phyloP scores from a whole-genome alignment of 208 protist genomes.

The Borovskyia barvae region DNA sequence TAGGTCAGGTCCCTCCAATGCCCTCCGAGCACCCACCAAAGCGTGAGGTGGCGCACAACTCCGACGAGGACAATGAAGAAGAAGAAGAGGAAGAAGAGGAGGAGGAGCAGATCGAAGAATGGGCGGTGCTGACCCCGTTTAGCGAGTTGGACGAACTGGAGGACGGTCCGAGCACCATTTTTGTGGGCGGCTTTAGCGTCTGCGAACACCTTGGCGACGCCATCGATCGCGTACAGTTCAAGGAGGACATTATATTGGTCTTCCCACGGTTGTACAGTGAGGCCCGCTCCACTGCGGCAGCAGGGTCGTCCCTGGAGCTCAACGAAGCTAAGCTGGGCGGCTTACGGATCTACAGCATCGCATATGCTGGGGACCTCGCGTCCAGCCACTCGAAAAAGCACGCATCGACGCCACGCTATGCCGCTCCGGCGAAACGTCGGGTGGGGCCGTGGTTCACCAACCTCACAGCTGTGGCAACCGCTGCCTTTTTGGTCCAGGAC shows the following conservation, averaged over 20 bases:
- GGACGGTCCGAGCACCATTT: conserved; percentile 77
- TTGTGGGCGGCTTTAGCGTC: conserved; percentile 76
- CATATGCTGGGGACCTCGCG: conserved; percentile 39
- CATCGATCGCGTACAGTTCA: conserved; percentile 44
- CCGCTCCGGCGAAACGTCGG: conserved; percentile 14
- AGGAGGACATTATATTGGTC: conserved; percentile 68
- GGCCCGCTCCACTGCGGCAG: neutral
- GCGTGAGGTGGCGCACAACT: conserved; percentile 25
- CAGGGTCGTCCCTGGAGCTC: conserved; percentile 36
- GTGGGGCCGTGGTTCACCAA: conserved; percentile 75
- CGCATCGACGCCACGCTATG: conserved; percentile 18
- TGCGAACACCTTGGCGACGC: conserved; percentile 48
- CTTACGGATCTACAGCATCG: conserved; percentile 56
- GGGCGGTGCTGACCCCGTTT: conserved; percentile 55
- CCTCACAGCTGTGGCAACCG: conserved; percentile 32
- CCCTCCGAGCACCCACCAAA: conserved; percentile 35
- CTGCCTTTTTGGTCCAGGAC: conserved; percentile 12
- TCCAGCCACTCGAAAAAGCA: conserved; percentile 12
- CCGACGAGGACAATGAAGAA: conserved; percentile 68
- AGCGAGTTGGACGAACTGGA: conserved; percentile 49
- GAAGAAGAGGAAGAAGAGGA: conserved; percentile 77
- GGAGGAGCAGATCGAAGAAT: conserved; percentile 73
- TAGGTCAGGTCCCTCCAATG: too few species aligned
- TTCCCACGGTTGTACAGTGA: conserved; percentile 63
- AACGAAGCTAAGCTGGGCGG: conserved; percentile 59